A percentile compares a stretch with the other conserved stretches of the same genome.
Evolutionary conservation across 1,284 basidiomycete genomes (phyloP).

Genomic region (Heimioporus punctisporus): DNA sequence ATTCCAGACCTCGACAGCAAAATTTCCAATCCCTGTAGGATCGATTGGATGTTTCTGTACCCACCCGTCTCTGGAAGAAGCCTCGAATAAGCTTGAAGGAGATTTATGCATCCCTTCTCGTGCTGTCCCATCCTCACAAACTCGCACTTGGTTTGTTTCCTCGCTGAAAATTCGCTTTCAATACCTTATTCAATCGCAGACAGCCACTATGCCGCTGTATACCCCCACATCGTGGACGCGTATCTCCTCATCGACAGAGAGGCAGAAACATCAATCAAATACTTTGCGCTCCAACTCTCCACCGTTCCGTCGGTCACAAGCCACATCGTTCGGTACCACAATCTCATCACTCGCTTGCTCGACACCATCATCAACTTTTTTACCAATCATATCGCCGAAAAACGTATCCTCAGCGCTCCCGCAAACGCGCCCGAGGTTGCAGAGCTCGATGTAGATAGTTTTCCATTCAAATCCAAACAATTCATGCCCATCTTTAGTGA

Average conservation of each 20-base stretch:
- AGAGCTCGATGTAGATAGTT: constrained; percentile 77
- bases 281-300: constrained; percentile 90
- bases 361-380: constrained; percentile 88
- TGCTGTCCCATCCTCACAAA: constrained; percentile 76
- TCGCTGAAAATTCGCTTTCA: background rate
- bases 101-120: constrained; percentile 80
- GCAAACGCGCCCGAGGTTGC: constrained; percentile 19
- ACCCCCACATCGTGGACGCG: constrained; percentile 86
- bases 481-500: constrained; percentile 92
- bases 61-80: constrained; percentile 84
- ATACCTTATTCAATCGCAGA: constrained; percentile 45
- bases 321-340: constrained; percentile 77
- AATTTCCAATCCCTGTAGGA: constrained; percentile 55
- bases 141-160: constrained; percentile 63
- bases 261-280: constrained; percentile 91
- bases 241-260: constrained; percentile 93
- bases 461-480: constrained; percentile 91
- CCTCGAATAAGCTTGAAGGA: constrained; percentile 82
- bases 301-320: constrained; percentile 85
- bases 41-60: constrained; percentile 79
- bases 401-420: constrained; percentile 58
- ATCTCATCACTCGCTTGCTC: constrained; percentile 77
- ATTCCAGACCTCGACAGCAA: constrained; percentile 49
- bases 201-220: constrained; percentile 83
- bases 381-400: constrained; percentile 79